Conservation (phyloP, 1,284 basidiomycete species). For the Moesziomyces aphidis region DNA sequence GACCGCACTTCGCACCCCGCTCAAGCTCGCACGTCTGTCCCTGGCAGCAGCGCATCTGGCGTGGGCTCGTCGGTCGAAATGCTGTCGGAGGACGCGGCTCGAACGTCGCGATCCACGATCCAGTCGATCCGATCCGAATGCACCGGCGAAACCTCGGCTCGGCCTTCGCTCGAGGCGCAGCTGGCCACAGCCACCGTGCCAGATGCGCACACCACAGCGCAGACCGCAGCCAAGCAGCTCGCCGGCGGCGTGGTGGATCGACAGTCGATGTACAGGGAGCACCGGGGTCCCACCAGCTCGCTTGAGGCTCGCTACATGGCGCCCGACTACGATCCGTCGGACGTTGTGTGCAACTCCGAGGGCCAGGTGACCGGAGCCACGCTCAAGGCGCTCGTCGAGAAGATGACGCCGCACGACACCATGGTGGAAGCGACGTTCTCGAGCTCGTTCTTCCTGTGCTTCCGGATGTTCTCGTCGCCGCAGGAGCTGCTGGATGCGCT, state of each 20-base stretch:
- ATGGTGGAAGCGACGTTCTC: conserved; percentile 83
- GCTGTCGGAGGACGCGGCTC: conserved; percentile 30
- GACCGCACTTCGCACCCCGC: conserved; percentile 12
- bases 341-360: conserved; percentile 89
- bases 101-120: conserved; percentile 47
- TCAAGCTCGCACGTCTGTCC: conserved; percentile 5
- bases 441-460: conserved; percentile 92
- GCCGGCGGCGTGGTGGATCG: conserved; percentile 30
- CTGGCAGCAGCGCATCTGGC: conserved; percentile 29
- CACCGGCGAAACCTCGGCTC: conserved; percentile 56
- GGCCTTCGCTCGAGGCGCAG: conserved; percentile 53
- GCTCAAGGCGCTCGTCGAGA: conserved; percentile 86
- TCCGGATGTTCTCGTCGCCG: conserved; percentile 90
- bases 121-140: conserved; percentile 46
- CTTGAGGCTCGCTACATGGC: conserved; percentile 45
- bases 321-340: conserved; percentile 72
- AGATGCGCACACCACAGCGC: conserved; percentile 39
- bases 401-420: conserved; percentile 94
- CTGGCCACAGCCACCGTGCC: conserved; percentile 3
- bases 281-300: conserved; percentile 23
- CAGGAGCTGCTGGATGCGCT: conserved; percentile 80
- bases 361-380: conserved; percentile 91
- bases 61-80: conserved; percentile 38
- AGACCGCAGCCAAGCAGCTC: conserved; percentile 35
- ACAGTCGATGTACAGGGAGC: conserved; percentile 41